Conservation (phyloP, 2,329 filamentous ascomycete genomes). For the Clarireedia hainanense region DNA sequence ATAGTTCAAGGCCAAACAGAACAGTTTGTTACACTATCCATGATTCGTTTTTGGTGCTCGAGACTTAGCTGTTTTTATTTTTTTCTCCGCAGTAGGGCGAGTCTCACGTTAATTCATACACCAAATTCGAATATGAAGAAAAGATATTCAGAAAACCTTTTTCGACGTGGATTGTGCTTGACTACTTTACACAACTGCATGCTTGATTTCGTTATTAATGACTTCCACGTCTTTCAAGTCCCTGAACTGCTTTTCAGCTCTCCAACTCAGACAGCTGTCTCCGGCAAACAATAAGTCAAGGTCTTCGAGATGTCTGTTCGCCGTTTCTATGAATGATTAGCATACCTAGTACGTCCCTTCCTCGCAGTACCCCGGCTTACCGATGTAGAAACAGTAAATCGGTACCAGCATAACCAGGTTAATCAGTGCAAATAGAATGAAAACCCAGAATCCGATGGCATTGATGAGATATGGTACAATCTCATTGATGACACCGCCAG, state of each 20-base stretch:
- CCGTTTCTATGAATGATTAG: background rate
- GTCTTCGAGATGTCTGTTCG: background rate
- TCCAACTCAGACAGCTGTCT: background rate
- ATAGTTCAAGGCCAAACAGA: no score
- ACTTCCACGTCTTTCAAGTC: background rate
- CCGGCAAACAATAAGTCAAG: background rate
- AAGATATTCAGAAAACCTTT: no score
- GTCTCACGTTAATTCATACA: no score
- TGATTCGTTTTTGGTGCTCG: no score
- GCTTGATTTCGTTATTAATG: no score
- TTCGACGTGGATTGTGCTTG: no score
- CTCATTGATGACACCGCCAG: constrained; percentile 16
- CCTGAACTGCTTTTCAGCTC: background rate
- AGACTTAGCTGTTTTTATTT: no score
- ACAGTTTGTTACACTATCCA: no score
- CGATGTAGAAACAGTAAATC: background rate
- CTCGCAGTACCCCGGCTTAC: background rate
- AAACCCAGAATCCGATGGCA: constrained; percentile 28
- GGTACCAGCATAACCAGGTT: constrained; percentile 16
- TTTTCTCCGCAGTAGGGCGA: no score
- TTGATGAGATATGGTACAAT: constrained; percentile 28
- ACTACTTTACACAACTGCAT: no score
- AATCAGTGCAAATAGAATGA: constrained; percentile 29
- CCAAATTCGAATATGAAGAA: no score
- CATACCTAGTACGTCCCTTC: no score